Percentiles rank a stretch among this genome's conserved stretches.
Evolutionary conservation across 2,329 filamentous ascomycete species (phyloP).

Genomic region (Beauveria caledonica): DNA sequence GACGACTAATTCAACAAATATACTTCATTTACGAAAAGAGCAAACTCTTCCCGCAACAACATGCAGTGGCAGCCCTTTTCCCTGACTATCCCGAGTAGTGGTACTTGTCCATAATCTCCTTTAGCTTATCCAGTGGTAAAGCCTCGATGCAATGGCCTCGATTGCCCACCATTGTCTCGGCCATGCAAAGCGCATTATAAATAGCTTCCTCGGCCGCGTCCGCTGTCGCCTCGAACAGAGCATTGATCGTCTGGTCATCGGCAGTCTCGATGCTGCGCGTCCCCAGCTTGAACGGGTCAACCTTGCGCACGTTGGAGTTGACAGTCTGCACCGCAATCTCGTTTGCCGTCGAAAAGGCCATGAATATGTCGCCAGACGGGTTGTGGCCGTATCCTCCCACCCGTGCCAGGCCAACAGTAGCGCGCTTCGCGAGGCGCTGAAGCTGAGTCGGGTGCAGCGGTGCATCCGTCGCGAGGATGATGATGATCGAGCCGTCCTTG

Average conservation of each 20-base stretch:
- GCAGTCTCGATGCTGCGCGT: slow-evolving; percentile 35
- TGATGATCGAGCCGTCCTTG: slow-evolving; percentile 54
- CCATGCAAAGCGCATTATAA: slow-evolving; percentile 51
- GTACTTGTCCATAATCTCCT: slow-evolving; percentile 33
- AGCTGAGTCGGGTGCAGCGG: slow-evolving; percentile 51
- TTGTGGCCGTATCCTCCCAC: slow-evolving; percentile 53
- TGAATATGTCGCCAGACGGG: slow-evolving; percentile 53
- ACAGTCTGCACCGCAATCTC: slow-evolving; percentile 32
- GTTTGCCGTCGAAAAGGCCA: slow-evolving; percentile 54
- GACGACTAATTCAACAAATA: too few relatives aligned
- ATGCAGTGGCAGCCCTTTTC: not conserved
- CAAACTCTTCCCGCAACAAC: not conserved
- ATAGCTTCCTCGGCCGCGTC: slow-evolving; percentile 56
- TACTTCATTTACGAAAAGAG: not conserved
- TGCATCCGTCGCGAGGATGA: slow-evolving; percentile 52
- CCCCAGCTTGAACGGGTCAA: slow-evolving; percentile 33
- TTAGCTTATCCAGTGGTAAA: slow-evolving; percentile 36
- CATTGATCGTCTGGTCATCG: slow-evolving; percentile 50
- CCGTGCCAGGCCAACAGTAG: slow-evolving; percentile 48
- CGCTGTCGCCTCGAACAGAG: slow-evolving; percentile 48
- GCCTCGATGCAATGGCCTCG: slow-evolving; percentile 37
- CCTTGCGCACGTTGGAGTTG: slow-evolving; percentile 21
- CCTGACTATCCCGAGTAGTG: not conserved
- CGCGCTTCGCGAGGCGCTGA: slow-evolving; percentile 47
- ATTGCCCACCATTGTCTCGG: slow-evolving; percentile 45